Base-by-base conservation (phyloP, 768 basidiomycete genomes). In the Xerocomus spinulosus region DNA sequence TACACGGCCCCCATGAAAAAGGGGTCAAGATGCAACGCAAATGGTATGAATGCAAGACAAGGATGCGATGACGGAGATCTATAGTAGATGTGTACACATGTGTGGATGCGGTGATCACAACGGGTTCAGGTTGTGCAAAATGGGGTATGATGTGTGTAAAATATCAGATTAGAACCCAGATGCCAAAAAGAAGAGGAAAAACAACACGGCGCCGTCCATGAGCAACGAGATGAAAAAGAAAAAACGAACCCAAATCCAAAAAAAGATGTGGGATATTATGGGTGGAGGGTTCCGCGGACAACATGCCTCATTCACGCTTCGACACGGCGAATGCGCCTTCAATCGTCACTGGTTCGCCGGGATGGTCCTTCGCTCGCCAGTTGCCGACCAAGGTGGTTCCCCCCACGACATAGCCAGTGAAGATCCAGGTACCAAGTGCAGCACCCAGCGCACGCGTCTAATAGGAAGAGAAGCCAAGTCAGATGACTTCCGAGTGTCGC, bases 391-490 rank as follows among this genome's bases (percentile, higher is more conserved):
- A 77, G 48, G 76, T 85, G 48, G 76, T 66, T 9, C 76, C 78
- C 0, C 79, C 84, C 6, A 83, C 75, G 39, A 90, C 52, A 59
- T 87, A 89, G 5, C 87, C 87, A 26, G 80, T 84, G 54, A 88
- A 82, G 34, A 88, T 72, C 57, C 67, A 69, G 13, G 42, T 7
- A 44, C 64, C 63, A 2, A 60, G 59, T 5, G 45, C 24, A 14
- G 46, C 8, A 32, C 30, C 13, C 6, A n/a, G 3, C 10, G 54
- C 15, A 23, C 34, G 46, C 8, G 34, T 14, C 58, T 65, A 36
- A 17, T 20, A 28, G 9, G 13, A 44, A 17, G 46, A 23, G 32
- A 23, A 44, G 13, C 24, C 7, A 17, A 3, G 41, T 57, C 39
- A 60, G 55, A 53, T 14, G 39, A 21, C 38, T 9, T 32, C 23